A percentile compares a stretch with the other conserved stretches of the same genome.
These are phyloP conservation scores for Amaranthus tricolor DNA, from an alignment of 179 eudicot genomes.

Conservation along the genomic window DNA sequence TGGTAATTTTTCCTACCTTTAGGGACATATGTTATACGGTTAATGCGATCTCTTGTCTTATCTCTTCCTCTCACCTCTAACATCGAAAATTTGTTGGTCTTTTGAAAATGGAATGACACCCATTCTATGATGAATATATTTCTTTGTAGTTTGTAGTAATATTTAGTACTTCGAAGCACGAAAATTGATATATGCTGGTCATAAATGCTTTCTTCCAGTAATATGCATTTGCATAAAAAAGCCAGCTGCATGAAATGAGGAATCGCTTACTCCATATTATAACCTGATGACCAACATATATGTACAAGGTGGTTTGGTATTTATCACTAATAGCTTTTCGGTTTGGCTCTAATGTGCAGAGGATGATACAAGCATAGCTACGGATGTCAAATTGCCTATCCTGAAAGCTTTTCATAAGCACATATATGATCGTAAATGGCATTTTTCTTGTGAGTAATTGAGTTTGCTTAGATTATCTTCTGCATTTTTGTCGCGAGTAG, in stretches of 20 bases:
- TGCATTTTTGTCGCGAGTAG: constrained; percentile 79
- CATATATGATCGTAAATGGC: constrained; percentile 78
- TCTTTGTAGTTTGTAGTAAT: too few relatives aligned
- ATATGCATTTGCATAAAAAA: not conserved
- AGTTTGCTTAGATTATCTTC: not conserved
- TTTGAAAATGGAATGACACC: not conserved
- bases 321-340: not conserved
- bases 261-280: not conserved
- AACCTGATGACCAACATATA: not conserved
- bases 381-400: constrained; percentile 86
- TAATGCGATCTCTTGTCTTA: not conserved
- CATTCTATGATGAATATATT: not conserved
- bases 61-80: not conserved
- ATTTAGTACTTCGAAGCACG: too few relatives aligned
- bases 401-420: constrained; percentile 72
- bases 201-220: not conserved
- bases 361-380: constrained; percentile 88
- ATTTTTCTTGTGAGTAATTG: constrained; percentile 75
- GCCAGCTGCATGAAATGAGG: not conserved
- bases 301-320: not conserved
- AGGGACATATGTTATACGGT: not conserved
- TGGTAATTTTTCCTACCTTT: too few relatives aligned
- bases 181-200: not conserved
- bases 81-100: not conserved
- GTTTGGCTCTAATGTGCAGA: constrained; percentile 42